These are phyloP conservation scores for Spergularia marina DNA, from an alignment of 148 eudicot species.

Conservation along the genomic window DNA sequence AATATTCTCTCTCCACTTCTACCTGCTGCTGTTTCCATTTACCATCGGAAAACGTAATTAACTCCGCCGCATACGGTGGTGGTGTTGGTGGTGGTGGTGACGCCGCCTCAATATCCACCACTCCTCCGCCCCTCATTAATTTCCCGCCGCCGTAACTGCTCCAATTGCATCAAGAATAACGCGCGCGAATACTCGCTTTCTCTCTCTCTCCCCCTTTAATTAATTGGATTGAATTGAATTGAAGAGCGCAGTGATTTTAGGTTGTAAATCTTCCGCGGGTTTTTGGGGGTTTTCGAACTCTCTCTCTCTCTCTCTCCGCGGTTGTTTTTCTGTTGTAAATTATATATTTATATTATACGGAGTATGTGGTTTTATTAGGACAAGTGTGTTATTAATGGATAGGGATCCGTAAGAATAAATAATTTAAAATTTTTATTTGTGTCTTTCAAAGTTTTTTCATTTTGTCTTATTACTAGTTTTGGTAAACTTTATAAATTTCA, in stretches of 20 bases:
- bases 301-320: background rate
- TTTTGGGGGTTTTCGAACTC: conserved; percentile 5
- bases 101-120: background rate
- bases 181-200: too few species aligned
- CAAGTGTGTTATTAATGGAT: too few species aligned
- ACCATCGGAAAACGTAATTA: conserved; percentile 37
- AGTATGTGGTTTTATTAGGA: too few species aligned
- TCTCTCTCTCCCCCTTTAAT: too few species aligned
- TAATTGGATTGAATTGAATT: background rate
- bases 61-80: conserved; percentile 24
- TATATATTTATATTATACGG: too few species aligned
- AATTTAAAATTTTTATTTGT: too few species aligned
- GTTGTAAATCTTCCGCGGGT: conserved; percentile 4
- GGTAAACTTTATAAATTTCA: too few species aligned
- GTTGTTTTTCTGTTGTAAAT: too few species aligned
- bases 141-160: conserved; percentile 8
- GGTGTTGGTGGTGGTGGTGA: too few species aligned
- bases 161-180: background rate
- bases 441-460: too few species aligned
- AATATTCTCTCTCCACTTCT: conserved; percentile 48
- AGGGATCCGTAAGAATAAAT: too few species aligned
- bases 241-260: background rate
- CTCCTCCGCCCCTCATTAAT: conserved; percentile 22
- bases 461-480: too few species aligned
- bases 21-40: conserved; percentile 14